phyloP scores from a whole-genome alignment of 164 flowering plant genomes.

The Stephania cephalantha region DNA sequence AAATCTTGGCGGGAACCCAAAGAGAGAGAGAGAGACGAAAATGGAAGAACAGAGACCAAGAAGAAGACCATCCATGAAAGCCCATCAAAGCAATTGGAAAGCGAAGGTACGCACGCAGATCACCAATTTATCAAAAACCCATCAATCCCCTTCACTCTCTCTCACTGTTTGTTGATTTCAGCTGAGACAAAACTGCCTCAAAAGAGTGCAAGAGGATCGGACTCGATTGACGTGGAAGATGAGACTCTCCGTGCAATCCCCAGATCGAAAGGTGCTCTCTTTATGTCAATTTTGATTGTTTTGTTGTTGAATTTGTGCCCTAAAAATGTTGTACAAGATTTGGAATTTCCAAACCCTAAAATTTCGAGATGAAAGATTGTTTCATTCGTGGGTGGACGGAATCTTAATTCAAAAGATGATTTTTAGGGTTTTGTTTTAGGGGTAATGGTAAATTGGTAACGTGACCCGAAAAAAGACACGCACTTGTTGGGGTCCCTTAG shows the following conservation, averaged over 20 bases:
- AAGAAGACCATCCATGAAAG: conserved; percentile 16
- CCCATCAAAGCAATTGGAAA: conserved; percentile 22
- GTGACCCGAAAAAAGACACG: no score
- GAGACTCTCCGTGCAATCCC: conserved; percentile 32
- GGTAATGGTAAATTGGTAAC: no score
- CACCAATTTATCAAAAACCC: not conserved
- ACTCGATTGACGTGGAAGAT: conserved; percentile 60
- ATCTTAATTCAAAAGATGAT: not conserved
- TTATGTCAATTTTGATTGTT: not conserved
- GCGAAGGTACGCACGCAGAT: conserved; percentile 18
- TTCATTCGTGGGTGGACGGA: not conserved
- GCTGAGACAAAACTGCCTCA: conserved; percentile 70
- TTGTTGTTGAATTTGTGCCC: not conserved
- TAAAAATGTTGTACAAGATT: not conserved
- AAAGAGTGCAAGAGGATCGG: conserved; percentile 55
- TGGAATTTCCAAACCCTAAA: no score
- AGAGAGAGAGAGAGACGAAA: not conserved
- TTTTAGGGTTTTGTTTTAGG: not conserved
- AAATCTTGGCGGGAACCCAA: no score
- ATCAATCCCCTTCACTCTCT: not conserved
- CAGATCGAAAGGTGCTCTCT: conserved; percentile 28
- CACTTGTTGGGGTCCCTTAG: no score
- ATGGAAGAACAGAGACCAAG: conserved; percentile 20
- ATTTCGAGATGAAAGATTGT: no score
- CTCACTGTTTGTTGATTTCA: conserved; percentile 20